These are phyloP conservation scores for Colletotrichum eremochloae DNA, from an alignment of 2,329 filamentous ascomycete species.

Conservation along the genomic window DNA sequence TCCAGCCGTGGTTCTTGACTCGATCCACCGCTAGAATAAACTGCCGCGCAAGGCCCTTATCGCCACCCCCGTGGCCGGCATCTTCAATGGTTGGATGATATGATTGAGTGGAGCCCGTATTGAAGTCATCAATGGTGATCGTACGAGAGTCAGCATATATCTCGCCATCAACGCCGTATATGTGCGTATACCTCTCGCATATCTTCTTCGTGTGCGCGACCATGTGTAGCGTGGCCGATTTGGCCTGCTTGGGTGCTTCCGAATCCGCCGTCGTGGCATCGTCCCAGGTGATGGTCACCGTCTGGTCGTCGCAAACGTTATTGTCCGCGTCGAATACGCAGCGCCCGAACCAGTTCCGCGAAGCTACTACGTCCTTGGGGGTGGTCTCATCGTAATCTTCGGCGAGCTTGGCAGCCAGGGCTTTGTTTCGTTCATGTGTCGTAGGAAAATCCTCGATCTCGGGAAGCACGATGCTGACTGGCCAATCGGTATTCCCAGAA, in stretches of 20 bases:
- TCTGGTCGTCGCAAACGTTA: conserved; percentile 92
- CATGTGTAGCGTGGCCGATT: conserved; percentile 95
- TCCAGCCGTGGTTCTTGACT: conserved; percentile 79
- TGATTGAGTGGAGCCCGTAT: conserved; percentile 35
- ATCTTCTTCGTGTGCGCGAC: conserved; percentile 89
- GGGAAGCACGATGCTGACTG: conserved; percentile 88
- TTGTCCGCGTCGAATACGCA: conserved; percentile 96
- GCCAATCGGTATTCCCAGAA: conserved; percentile 80
- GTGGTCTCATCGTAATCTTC: conserved; percentile 68
- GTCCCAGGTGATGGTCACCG: conserved; percentile 89
- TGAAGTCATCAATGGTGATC: conserved; percentile 77
- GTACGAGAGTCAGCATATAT: conserved; percentile 84
- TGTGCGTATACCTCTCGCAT: conserved; percentile 85
- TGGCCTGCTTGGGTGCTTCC: conserved; percentile 55
- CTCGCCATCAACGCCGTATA: conserved; percentile 90
- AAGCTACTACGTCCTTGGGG: conserved; percentile 60
- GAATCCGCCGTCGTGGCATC: conserved; percentile 65
- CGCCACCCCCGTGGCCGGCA: conserved; percentile 40
- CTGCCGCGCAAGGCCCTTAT: conserved; percentile 75
- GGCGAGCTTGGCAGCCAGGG: conserved; percentile 58
- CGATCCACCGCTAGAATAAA: conserved; percentile 86
- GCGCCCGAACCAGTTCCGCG: conserved; percentile 86
- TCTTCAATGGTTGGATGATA: conserved; percentile 42
- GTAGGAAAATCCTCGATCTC: conserved; percentile 85
- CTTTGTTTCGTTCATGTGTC: conserved; percentile 54